Conservation (phyloP, 129 eudicot species). For the Centrapalus pauciflorus region DNA sequence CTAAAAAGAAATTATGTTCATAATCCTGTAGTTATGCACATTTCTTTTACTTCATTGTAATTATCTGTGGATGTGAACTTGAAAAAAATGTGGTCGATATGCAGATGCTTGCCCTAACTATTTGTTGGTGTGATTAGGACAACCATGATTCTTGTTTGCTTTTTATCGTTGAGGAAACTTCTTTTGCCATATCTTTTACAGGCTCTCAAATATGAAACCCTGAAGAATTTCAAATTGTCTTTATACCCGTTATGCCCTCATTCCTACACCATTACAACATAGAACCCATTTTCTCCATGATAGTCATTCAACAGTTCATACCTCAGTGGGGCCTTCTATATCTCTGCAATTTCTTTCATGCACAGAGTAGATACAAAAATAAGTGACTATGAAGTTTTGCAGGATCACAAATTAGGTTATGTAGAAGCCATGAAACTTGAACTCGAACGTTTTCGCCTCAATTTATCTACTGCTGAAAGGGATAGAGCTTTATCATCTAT, state of each 20-base stretch:
- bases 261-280: not conserved
- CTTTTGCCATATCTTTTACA: not conserved
- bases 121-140: not conserved
- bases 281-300: not conserved
- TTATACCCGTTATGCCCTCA: not conserved
- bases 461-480: constrained; percentile 77
- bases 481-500: constrained; percentile 72
- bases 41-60: too few species aligned
- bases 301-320: not conserved
- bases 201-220: not conserved
- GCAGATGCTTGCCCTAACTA: not conserved
- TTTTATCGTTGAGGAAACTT: not conserved
- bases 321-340: not conserved
- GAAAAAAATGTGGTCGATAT: too few species aligned
- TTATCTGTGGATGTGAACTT: too few species aligned
- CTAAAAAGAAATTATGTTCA: too few species aligned
- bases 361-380: not conserved
- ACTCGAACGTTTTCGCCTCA: constrained; percentile 66
- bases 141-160: not conserved
- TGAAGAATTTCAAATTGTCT: not conserved
- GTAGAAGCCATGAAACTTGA: constrained; percentile 89
- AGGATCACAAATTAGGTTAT: constrained; percentile 63
- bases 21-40: too few species aligned
- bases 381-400: constrained; percentile 26
- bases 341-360: not conserved